A percentile compares a stretch with the other conserved stretches of the same genome.
These are phyloP conservation scores for Ganoderma lingzhi DNA, from an alignment of 1,284 basidiomycete genomes.

Conservation along the genomic window DNA sequence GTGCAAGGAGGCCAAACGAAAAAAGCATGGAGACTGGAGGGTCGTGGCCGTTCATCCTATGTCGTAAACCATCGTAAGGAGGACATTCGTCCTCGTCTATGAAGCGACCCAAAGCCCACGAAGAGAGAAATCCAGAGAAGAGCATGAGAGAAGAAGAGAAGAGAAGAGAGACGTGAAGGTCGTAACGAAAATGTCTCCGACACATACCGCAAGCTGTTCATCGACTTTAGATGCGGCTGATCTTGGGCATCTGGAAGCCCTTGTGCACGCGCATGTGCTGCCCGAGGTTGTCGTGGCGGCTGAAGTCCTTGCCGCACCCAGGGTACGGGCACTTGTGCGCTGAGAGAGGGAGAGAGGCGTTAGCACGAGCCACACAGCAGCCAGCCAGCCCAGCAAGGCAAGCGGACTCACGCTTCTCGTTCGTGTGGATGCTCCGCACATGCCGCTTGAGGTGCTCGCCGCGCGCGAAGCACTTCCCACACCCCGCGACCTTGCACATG, in stretches of 20 bases:
- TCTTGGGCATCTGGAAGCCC: conserved; percentile 48
- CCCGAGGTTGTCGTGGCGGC: conserved; percentile 85
- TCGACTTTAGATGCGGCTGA: conserved; percentile 22
- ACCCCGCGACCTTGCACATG: conserved; percentile 75
- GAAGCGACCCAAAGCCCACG: conserved; percentile 18
- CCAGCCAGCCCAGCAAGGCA: conserved; percentile 25
- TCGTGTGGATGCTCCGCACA: conserved; percentile 80
- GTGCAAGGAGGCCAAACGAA: conserved; percentile 11
- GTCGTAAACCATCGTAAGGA: conserved; percentile 23
- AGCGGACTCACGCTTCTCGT: conserved; percentile 74
- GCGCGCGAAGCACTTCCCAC: conserved; percentile 81
- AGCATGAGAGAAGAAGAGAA: background rate
- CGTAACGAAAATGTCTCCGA: conserved; percentile 12
- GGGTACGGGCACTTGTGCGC: conserved; percentile 81
- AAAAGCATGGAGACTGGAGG: conserved; percentile 7
- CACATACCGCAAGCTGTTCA: background rate
- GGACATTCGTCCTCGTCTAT: conserved; percentile 26
- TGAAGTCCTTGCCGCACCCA: conserved; percentile 84
- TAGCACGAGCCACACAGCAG: conserved; percentile 15
- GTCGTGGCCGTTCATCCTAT: conserved; percentile 7
- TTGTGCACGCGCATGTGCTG: conserved; percentile 83
- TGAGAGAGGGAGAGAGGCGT: conserved; percentile 42
- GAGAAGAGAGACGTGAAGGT: background rate
- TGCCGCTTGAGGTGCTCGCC: conserved; percentile 85
- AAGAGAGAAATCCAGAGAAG: background rate